Percentiles rank a stretch among this genome's conserved stretches.
Conservation (phyloP, 2,329 filamentous ascomycete species). For the Trichoderma sp. region DNA sequence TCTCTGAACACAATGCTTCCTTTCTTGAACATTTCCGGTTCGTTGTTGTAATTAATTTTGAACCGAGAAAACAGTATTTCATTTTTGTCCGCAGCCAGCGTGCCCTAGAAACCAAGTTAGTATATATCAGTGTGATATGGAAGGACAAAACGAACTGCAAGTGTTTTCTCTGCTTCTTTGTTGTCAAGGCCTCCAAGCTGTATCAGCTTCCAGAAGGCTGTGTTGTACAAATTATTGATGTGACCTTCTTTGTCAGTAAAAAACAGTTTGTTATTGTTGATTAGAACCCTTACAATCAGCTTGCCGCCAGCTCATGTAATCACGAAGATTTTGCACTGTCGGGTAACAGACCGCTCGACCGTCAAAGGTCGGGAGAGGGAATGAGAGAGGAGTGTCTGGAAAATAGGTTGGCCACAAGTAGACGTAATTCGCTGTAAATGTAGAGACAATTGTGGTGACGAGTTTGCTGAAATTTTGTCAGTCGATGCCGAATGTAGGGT, state of each 20-base stretch:
- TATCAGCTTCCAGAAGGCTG: constrained; percentile 89
- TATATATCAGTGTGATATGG: not conserved
- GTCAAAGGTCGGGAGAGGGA: constrained; percentile 86
- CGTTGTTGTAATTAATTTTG: constrained; percentile 96
- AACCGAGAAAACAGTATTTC: constrained; percentile 90
- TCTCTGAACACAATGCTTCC: constrained; percentile 87
- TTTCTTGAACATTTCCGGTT: constrained; percentile 88
- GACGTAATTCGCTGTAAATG: constrained; percentile 89
- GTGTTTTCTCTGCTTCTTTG: constrained; percentile 74
- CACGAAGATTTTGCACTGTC: constrained; percentile 73
- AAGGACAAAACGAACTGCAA: constrained; percentile 57
- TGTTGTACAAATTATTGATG: constrained; percentile 98
- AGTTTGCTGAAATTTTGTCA: constrained; percentile 64
- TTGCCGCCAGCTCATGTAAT: constrained; percentile 97
- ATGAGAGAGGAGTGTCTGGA: constrained; percentile 63
- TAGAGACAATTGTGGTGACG: constrained; percentile 84
- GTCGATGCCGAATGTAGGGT: not conserved
- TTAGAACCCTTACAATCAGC: constrained; percentile 71
- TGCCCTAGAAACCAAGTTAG: constrained; percentile 57
- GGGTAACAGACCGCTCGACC: constrained; percentile 90
- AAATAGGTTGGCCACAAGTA: constrained; percentile 77
- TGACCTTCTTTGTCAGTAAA: constrained; percentile 59
- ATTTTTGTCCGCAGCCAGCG: constrained; percentile 83
- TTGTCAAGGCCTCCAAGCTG: constrained; percentile 71
- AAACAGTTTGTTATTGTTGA: too few relatives aligned